Percentiles rank a stretch among this genome's conserved stretches.
These are phyloP conservation scores for Dysphania ambrosioides DNA, from an alignment of 148 eudicot genomes.

Conservation along the genomic window DNA sequence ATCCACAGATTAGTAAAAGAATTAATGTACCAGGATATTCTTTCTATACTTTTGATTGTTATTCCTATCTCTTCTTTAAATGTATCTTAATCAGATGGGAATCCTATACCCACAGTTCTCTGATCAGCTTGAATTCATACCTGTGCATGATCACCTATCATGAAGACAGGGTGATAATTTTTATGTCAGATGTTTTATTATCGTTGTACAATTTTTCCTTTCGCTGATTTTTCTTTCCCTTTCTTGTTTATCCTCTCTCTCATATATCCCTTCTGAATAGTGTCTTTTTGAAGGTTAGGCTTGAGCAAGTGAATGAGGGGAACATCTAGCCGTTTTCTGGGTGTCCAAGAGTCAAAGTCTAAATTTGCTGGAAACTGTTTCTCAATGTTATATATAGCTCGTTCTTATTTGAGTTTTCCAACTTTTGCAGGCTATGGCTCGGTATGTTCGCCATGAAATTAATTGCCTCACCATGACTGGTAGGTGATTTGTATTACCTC, in stretches of 20 bases:
- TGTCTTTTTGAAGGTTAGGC: neutral
- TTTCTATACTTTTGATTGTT: neutral
- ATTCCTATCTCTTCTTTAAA: neutral
- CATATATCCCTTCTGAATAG: neutral
- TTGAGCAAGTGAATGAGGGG: neutral
- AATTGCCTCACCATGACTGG: constrained; percentile 75
- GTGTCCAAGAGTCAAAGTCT: no score
- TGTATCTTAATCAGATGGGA: neutral
- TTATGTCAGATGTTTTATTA: neutral
- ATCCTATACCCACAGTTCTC: no score
- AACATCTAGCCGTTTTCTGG: no score
- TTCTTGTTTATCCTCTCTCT: neutral
- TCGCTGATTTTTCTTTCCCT: neutral
- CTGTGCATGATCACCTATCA: neutral
- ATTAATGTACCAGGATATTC: no score
- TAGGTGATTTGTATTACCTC: constrained; percentile 18
- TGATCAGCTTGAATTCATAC: no score
- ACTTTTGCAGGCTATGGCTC: constrained; percentile 68
- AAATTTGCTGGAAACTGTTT: neutral
- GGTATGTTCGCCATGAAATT: constrained; percentile 75
- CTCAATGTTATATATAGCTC: neutral
- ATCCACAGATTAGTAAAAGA: neutral
- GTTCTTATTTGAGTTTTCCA: constrained; percentile 1
- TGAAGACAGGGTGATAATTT: neutral
- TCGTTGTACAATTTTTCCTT: neutral